Percentiles rank a stretch among this genome's conserved stretches.
Evolutionary conservation across 176 grass and related monocot species (phyloP).

Genomic region (Ensete ventricosum): DNA sequence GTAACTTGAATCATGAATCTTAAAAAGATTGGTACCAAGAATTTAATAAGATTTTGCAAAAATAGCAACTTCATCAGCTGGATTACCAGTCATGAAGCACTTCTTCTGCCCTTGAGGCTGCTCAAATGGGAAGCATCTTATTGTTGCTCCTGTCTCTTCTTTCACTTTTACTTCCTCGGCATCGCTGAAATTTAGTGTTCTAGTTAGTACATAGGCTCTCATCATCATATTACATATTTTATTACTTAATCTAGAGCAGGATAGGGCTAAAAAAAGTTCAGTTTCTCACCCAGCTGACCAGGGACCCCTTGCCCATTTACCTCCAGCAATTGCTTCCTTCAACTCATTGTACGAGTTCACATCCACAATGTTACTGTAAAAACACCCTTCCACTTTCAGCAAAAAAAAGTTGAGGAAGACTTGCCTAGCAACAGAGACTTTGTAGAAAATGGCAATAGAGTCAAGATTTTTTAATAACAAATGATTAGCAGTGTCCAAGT

Average conservation of each 20-base stretch:
- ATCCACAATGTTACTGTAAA: constrained; percentile 78
- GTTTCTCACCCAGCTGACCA: constrained; percentile 77
- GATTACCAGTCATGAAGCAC: constrained; percentile 94
- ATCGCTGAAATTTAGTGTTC: constrained; percentile 37
- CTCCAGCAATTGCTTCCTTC: constrained; percentile 72
- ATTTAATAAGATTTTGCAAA: constrained; percentile 82
- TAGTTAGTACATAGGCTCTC: not conserved
- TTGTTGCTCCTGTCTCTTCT: constrained; percentile 92
- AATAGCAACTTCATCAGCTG: constrained; percentile 80
- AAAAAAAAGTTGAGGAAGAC: not conserved
- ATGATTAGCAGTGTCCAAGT: no score
- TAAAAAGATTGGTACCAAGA: not conserved
- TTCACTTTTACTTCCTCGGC: constrained; percentile 88
- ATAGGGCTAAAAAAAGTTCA: not conserved
- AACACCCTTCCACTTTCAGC: not conserved
- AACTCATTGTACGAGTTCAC: constrained; percentile 74
- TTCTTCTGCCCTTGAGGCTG: constrained; percentile 68
- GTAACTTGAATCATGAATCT: no score
- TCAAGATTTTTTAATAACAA: not conserved
- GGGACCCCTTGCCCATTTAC: constrained; percentile 95
- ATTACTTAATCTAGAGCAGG: not conserved
- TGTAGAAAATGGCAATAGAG: not conserved
- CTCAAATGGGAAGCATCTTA: constrained; percentile 92
- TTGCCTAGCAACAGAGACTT: not conserved
- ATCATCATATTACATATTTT: not conserved